A percentile compares a stretch with the other conserved stretches of the same genome.
Conservation (phyloP, 148 eudicot genomes). For the Vaccinium myrtillus region DNA sequence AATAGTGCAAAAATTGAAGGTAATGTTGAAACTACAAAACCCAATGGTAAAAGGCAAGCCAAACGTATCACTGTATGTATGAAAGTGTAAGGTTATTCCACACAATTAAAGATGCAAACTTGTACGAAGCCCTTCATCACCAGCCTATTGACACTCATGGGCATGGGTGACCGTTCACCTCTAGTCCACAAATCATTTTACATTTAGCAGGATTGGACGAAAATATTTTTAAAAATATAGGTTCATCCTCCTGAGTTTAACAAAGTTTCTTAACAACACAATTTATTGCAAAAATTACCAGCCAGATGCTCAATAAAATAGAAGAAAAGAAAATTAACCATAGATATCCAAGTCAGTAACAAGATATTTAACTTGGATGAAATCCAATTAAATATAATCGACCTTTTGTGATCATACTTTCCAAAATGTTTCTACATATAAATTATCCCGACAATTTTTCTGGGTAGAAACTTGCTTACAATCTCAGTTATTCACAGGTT, state of each 20-base stretch:
- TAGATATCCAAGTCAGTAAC: background rate
- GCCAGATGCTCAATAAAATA: background rate
- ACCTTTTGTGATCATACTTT: background rate
- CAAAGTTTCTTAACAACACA: background rate
- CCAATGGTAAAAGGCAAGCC: background rate
- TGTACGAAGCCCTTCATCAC: background rate
- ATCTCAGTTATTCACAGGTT: slow-evolving; percentile 13
- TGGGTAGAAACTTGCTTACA: background rate
- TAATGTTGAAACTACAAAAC: background rate
- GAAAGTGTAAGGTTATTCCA: background rate
- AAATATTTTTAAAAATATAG: too few species aligned
- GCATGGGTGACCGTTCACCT: background rate
- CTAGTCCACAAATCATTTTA: background rate
- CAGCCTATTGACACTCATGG: background rate
- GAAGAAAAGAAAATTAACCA: background rate
- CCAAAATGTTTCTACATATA: background rate
- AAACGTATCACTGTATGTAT: background rate
- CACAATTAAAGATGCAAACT: background rate
- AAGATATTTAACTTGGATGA: background rate
- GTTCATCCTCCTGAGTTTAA: background rate
- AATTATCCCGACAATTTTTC: background rate
- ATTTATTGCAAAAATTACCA: background rate
- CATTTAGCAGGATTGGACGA: background rate
- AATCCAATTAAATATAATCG: background rate
- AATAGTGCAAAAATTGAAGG: background rate